Percentiles rank a stretch among this genome's conserved stretches.
These are phyloP conservation scores for Macrolepiota dolichaula DNA, from an alignment of 768 basidiomycete genomes.

Conservation along the genomic window DNA sequence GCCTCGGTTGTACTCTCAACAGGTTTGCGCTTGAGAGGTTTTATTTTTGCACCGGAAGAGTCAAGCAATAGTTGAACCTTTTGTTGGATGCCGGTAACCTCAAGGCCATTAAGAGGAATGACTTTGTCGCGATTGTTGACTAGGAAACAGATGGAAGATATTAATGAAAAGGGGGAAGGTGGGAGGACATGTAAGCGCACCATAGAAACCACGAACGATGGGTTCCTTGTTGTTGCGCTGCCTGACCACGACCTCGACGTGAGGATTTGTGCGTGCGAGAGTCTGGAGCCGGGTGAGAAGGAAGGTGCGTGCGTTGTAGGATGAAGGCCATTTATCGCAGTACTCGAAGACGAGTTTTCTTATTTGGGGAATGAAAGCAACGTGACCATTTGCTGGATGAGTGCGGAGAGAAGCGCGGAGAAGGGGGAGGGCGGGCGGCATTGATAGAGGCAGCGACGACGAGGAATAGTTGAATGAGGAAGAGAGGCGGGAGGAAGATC, in stretches of 20 bases:
- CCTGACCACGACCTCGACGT: conserved; percentile 82
- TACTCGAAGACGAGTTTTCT: conserved; percentile 88
- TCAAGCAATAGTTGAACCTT: conserved; percentile 85
- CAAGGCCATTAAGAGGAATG: conserved; percentile 71
- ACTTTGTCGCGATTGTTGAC: conserved; percentile 90
- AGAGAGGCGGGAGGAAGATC: conserved; percentile 9
- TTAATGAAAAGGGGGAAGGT: conserved; percentile 12
- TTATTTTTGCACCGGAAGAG: conserved; percentile 84
- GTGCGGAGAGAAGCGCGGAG: conserved; percentile 46
- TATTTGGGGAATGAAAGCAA: conserved; percentile 70
- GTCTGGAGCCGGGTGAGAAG: conserved; percentile 58
- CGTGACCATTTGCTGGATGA: conserved; percentile 69
- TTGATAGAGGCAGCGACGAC: conserved; percentile 10
- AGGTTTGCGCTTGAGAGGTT: conserved; percentile 67
- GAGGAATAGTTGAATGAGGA: too few relatives aligned
- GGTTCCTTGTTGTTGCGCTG: conserved; percentile 75
- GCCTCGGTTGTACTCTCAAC: conserved; percentile 81
- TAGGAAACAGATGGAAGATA: conserved; percentile 29
- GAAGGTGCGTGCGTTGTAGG: conserved; percentile 66
- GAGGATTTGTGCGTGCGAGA: conserved; percentile 71
- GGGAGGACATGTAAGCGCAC: too few relatives aligned
- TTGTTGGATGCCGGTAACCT: conserved; percentile 68
- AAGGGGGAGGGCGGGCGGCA: conserved; percentile 10
- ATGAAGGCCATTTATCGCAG: conserved; percentile 81
- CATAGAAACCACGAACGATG: conserved; percentile 79